phyloP scores from a whole-genome alignment of 306 rosid genomes.

The Quercus cerris region DNA sequence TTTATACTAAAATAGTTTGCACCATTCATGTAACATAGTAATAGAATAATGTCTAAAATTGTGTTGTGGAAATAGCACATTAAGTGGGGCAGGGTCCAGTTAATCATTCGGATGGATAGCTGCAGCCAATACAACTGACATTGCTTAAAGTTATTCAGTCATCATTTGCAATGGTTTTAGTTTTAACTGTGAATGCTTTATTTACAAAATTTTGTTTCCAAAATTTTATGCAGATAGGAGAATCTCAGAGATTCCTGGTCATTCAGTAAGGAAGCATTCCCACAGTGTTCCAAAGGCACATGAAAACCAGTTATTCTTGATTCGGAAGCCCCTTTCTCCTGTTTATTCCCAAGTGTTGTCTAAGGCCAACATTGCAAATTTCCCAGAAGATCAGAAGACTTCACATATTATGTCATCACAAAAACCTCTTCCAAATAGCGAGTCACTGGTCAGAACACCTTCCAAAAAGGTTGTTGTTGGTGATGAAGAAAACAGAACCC shows the following conservation, averaged over 20 bases:
- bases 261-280: constrained; percentile 25
- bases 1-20: neutral
- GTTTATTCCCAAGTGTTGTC: constrained; percentile 35
- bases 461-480: constrained; percentile 22
- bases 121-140: too few species aligned
- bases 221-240: constrained; percentile 33
- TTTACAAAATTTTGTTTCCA: neutral
- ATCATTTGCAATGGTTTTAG: too few species aligned
- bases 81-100: too few species aligned
- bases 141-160: too few species aligned
- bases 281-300: constrained; percentile 19
- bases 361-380: constrained; percentile 33
- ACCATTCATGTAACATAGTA: neutral
- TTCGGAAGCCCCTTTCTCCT: constrained; percentile 61
- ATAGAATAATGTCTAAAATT: neutral
- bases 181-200: neutral
- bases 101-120: too few species aligned
- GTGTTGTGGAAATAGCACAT: too few species aligned
- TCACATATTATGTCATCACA: neutral
- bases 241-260: constrained; percentile 25
- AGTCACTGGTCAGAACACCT: constrained; percentile 38
- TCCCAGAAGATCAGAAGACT: constrained; percentile 25
- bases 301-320: constrained; percentile 30
- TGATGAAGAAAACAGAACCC: constrained; percentile 44
- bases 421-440: constrained; percentile 1